Evolutionary conservation across 306 rosid species (phyloP), one percentile per base, ranked within the genome.

Genomic region (Prunus kanzakura): DNA sequence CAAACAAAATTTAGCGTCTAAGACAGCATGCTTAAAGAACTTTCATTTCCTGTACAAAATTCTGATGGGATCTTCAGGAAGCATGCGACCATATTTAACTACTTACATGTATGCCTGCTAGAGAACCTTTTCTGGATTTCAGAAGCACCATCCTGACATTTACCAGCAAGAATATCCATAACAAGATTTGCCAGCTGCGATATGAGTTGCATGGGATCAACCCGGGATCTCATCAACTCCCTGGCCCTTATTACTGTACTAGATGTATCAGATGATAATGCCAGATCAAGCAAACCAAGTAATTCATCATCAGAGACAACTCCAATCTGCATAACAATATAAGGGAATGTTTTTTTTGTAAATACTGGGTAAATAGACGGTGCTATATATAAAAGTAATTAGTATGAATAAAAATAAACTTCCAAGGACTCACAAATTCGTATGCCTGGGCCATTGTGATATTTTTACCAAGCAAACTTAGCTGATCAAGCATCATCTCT

Each of bases 401-500:
- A 46, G 64, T 38, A 76, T 63, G 57, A 73, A 73, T 74, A 64
- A 58, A 15, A 58, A 22, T 32, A 45, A 19, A 4, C 29, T n/a
- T 11, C 58, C 61, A 4, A 45, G 70, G 54, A 87, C 98, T 91
- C 83, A 91, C 98, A 58, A 93, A 95, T 67, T 91, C 98, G 2
- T 91, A 80, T 55, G 89, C 95, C 73, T 88, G 54, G 41, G 87
- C 74, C 74, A 82, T 30, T n/a, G 89, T 84, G 82, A 93, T 82
- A 81, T 51, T 93, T 86, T 76, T 91, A 23, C 90, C 89, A 27
- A 93, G 91, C 82, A 93, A 90, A 86, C 98, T 91, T 64, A 93
- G 85, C 80, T 93, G 98, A 84, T 93, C 97, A 76, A 93, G 93
- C 95, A 91, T 88, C 89, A 88, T 93, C 86, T 91, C 96, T 16